These are phyloP conservation scores for Sclerotinia subarctica DNA, from an alignment of 2,329 filamentous ascomycete species.

Conservation along the genomic window DNA sequence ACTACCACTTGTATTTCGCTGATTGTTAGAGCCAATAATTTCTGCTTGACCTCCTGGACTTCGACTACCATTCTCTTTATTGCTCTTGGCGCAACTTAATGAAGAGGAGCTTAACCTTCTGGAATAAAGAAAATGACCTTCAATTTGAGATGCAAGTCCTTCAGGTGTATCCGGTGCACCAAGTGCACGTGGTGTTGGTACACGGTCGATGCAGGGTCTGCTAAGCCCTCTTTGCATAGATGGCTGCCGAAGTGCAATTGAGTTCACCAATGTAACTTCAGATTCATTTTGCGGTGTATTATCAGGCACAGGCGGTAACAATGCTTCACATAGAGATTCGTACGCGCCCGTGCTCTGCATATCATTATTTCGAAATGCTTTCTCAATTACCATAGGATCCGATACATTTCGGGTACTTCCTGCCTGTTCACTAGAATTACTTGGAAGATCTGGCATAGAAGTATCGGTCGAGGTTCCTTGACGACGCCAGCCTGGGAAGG, in stretches of 20 bases:
- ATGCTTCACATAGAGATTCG: conserved; percentile 36
- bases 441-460: conserved; percentile 48
- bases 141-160: conserved; percentile 8
- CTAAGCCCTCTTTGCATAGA: not conserved
- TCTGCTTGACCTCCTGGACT: not conserved
- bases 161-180: not conserved
- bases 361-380: conserved; percentile 27
- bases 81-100: not conserved
- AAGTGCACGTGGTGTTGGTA: not conserved
- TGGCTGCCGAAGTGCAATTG: conserved; percentile 1
- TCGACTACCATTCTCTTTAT: conserved; percentile 12
- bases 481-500: conserved; percentile 37
- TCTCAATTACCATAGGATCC: conserved; percentile 33
- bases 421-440: conserved; percentile 28
- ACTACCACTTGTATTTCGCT: conserved; percentile 2
- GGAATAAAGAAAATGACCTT: conserved; percentile 2
- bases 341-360: conserved; percentile 33
- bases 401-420: conserved; percentile 40
- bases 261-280: not conserved
- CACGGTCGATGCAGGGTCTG: conserved; percentile 1
- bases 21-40: not conserved
- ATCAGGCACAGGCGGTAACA: conserved; percentile 32
- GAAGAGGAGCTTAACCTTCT: conserved; percentile 18
- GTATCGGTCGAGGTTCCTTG: conserved; percentile 43
- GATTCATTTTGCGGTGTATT: conserved; percentile 33